phyloP scores from a whole-genome alignment of 2,329 filamentous ascomycete species.

The Diaporthe helianthi region DNA sequence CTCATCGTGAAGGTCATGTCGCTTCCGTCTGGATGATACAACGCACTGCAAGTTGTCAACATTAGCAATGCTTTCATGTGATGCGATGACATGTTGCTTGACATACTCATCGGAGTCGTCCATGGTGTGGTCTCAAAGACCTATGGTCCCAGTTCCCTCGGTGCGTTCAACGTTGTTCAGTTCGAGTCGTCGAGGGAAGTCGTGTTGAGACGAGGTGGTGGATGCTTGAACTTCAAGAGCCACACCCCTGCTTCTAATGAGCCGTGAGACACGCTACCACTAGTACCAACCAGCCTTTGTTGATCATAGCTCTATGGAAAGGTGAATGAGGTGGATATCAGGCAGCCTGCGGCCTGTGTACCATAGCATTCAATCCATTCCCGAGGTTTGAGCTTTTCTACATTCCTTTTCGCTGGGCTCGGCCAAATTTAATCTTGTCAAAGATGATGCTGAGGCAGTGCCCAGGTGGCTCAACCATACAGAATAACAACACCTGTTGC shows the following conservation, averaged over 20 bases:
- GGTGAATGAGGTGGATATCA: not conserved
- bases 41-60: not conserved
- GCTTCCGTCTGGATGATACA: not conserved
- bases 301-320: not conserved
- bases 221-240: too few species aligned
- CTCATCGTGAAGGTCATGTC: not conserved
- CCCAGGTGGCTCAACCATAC: too few species aligned
- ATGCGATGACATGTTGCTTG: not conserved
- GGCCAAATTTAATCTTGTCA: too few species aligned
- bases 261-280: not conserved
- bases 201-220: not conserved
- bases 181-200: not conserved
- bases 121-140: not conserved
- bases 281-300: not conserved
- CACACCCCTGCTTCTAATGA: too few species aligned
- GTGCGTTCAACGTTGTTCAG: not conserved
- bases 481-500: not conserved
- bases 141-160: too few species aligned
- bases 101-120: not conserved
- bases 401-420: not conserved
- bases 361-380: not conserved
- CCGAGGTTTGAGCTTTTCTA: not conserved
- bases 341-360: not conserved
- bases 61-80: not conserved
- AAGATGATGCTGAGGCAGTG: not conserved